Conservation (phyloP, 139 green algal genomes). For the Volvox reticuliferus region DNA sequence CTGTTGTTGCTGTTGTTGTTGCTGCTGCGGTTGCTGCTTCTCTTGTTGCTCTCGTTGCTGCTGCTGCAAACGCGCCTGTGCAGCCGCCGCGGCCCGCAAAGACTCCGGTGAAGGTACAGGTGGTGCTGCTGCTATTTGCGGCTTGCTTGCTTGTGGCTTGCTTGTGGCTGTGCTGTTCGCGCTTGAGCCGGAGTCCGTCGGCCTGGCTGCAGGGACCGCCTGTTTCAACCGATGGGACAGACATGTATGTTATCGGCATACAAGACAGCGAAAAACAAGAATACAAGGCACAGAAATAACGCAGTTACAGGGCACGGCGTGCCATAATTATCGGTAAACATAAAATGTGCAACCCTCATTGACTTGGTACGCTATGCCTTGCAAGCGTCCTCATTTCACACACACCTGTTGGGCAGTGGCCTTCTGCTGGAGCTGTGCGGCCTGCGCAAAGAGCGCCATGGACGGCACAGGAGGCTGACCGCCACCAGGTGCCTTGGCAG, state of each 20-base stretch:
- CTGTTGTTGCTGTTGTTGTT: not conserved
- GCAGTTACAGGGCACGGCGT: too few relatives aligned
- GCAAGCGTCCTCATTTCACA: not conserved
- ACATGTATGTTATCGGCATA: too few relatives aligned
- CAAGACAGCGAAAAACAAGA: too few relatives aligned
- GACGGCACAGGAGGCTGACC: slow-evolving; percentile 35
- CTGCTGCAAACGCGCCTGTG: slow-evolving; percentile 26
- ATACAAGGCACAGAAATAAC: too few relatives aligned
- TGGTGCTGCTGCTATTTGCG: slow-evolving; percentile 10
- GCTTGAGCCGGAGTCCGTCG: slow-evolving; percentile 33
- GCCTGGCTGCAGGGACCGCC: not conserved
- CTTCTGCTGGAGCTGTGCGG: slow-evolving; percentile 25
- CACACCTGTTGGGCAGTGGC: slow-evolving; percentile 7
- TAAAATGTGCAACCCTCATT: too few relatives aligned
- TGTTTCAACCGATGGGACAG: not conserved
- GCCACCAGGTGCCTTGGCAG: not conserved
- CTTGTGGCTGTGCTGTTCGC: slow-evolving; percentile 39
- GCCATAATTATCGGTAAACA: too few relatives aligned
- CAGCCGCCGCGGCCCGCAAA: slow-evolving; percentile 28
- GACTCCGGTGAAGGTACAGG: slow-evolving; percentile 45
- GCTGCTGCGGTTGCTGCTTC: not conserved
- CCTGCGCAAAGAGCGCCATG: slow-evolving; percentile 38
- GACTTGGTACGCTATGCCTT: too few relatives aligned
- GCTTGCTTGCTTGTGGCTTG: slow-evolving; percentile 14
- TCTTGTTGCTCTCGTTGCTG: not conserved